Conservation (phyloP, 768 basidiomycete species). For the Suillus discolor region DNA sequence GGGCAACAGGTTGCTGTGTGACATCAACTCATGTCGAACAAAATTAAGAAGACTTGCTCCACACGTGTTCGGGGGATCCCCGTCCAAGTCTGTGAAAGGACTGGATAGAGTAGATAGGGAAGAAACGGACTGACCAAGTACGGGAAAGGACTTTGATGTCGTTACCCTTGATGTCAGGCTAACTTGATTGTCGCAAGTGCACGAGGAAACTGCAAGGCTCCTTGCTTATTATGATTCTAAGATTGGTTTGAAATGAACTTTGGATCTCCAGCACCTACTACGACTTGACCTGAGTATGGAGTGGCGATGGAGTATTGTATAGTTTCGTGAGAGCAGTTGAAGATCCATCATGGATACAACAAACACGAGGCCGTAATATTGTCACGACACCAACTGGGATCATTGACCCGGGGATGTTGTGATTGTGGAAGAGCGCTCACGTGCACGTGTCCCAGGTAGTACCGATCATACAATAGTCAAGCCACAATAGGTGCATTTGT, state of each 20-base stretch:
- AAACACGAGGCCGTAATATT: not conserved
- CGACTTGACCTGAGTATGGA: not conserved
- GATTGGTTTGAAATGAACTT: not conserved
- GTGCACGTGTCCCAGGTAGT: not conserved
- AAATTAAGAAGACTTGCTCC: conserved; percentile 12
- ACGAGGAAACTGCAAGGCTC: not conserved
- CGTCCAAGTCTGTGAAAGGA: conserved; percentile 1
- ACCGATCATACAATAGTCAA: conserved; percentile 1
- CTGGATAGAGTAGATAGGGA: not conserved
- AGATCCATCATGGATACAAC: not conserved
- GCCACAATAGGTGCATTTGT: not conserved
- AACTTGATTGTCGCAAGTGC: not conserved
- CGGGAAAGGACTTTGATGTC: not conserved
- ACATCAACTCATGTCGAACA: conserved; percentile 19
- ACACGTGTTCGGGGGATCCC: conserved; percentile 28
- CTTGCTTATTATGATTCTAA: not conserved
- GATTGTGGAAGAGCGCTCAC: not conserved
- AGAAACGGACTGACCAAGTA: not conserved
- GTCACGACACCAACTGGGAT: not conserved
- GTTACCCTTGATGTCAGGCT: not conserved
- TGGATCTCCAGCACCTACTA: not conserved
- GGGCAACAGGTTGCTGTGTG: conserved; percentile 13
- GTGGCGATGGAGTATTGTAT: not conserved
- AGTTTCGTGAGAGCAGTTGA: not conserved
- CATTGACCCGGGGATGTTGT: not conserved